A percentile compares a stretch with the other conserved stretches of the same genome.
Conservation (phyloP, 1,284 basidiomycete species). For the Cutaneotrichosporon arboriforme region DNA sequence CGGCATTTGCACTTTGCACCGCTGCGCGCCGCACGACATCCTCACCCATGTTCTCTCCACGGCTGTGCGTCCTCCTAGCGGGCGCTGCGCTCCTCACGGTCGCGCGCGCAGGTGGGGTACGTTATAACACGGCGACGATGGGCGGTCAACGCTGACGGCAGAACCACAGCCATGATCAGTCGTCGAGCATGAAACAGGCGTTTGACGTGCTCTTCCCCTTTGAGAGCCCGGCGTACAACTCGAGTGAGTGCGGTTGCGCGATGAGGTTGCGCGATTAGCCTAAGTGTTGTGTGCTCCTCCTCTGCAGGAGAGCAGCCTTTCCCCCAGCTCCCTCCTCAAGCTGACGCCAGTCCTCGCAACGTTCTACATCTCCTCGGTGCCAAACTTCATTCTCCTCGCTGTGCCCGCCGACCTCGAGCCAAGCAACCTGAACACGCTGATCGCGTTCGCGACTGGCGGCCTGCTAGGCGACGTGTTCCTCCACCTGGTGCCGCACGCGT, state of each 20-base stretch:
- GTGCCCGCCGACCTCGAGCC: slow-evolving; percentile 77
- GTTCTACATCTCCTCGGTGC: slow-evolving; percentile 87
- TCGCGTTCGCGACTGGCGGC: slow-evolving; percentile 61
- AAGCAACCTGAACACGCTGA: slow-evolving; percentile 83
- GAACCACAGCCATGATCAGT: slow-evolving; percentile 2
- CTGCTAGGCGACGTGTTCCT: slow-evolving; percentile 83
- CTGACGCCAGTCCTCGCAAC: slow-evolving; percentile 63
- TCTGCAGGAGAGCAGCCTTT: no score
- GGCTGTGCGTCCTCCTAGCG: not conserved
- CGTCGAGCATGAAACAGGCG: slow-evolving; percentile 49
- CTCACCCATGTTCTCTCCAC: not conserved
- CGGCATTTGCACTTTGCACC: no score
- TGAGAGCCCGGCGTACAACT: slow-evolving; percentile 72
- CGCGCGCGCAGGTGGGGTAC: not conserved
- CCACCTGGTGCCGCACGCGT: slow-evolving; percentile 80
- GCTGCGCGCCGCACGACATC: not conserved
- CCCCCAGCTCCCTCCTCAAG: not conserved
- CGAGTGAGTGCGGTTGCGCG: slow-evolving; percentile 50
- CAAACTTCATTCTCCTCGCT: slow-evolving; percentile 84
- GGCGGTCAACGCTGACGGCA: no score
- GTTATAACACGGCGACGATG: no score
- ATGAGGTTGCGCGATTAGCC: no score
- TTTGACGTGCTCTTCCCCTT: slow-evolving; percentile 78
- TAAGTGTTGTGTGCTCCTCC: no score
- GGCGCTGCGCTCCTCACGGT: not conserved